Percentiles rank a stretch among this genome's conserved stretches.
Evolutionary conservation across 495 filamentous ascomycete genomes (phyloP).

Genomic region (Symbiotaphrina buchneri): DNA sequence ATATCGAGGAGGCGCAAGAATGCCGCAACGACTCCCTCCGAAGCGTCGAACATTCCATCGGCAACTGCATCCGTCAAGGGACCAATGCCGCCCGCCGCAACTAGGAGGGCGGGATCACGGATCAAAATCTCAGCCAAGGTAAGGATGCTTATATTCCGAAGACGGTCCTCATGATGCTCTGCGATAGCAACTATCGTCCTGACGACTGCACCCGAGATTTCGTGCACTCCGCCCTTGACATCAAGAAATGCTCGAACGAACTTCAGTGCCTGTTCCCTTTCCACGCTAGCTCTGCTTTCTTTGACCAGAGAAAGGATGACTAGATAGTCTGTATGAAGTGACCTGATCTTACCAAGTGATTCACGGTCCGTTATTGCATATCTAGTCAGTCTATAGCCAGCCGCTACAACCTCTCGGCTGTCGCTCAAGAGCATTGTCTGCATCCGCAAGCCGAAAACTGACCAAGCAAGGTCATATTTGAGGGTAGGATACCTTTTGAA

Average conservation of each 20-base stretch:
- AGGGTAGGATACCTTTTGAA: slow-evolving; percentile 83
- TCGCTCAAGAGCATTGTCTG: slow-evolving; percentile 90
- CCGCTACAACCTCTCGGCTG: slow-evolving; percentile 84
- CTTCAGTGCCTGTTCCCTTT: slow-evolving; percentile 90
- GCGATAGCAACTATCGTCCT: slow-evolving; percentile 77
- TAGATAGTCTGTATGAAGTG: slow-evolving; percentile 73
- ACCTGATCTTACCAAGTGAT: slow-evolving; percentile 71
- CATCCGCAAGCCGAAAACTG: slow-evolving; percentile 76
- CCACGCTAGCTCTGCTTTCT: slow-evolving; percentile 84
- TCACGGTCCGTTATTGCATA: slow-evolving; percentile 83
- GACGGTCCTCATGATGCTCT: slow-evolving; percentile 68
- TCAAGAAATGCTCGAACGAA: slow-evolving; percentile 91
- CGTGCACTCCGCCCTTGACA: slow-evolving; percentile 75
- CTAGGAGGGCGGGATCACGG: slow-evolving; percentile 55
- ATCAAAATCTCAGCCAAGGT: slow-evolving; percentile 81
- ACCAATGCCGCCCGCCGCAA: slow-evolving; percentile 58
- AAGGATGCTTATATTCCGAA: slow-evolving; percentile 74
- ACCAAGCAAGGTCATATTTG: slow-evolving; percentile 91
- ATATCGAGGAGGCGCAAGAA: slow-evolving; percentile 80
- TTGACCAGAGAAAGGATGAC: slow-evolving; percentile 84
- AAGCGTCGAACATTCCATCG: slow-evolving; percentile 78
- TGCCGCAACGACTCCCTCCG: slow-evolving; percentile 60
- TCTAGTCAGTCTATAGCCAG: slow-evolving; percentile 78
- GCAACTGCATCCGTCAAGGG: slow-evolving; percentile 67
- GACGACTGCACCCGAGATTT: slow-evolving; percentile 70